Base-by-base conservation (phyloP, 176 grass and related monocot genomes). In the Leersia perrieri region DNA sequence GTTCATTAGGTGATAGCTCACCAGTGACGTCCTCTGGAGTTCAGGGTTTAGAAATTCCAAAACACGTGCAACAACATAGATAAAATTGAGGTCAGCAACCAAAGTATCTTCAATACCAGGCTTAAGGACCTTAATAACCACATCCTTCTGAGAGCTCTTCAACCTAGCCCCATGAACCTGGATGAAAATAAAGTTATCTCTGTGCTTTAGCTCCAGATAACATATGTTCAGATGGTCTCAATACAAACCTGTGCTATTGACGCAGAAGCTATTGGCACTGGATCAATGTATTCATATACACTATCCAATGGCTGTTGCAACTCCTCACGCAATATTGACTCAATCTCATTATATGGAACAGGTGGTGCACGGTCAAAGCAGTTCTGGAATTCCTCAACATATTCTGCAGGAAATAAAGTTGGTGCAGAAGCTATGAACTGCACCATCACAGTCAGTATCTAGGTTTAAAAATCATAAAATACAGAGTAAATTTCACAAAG, bases 381-480 rank as follows among this genome's bases (percentile, higher is more conserved):
- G 35, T 94, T 95, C 75, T 98, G 92, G 61, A 98, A 98, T 84
- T 98, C 95, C 76, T 95, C 80, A 15, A 95, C 90, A 72, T 98
- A 98, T 72, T 98, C 95, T 93, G 90, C 58, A 81, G 92, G 95
- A 91, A 95, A 98, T 51, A 95, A 82, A 78, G 90, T 93, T 60
- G 95, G 95, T 82, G 95, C 90, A 91, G 90, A 98, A 29, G 90
- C 95, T 85, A 98, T 83, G 79, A 98, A 98, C 90, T 98, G 95
- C 86, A 86, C 62, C 76, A 60, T 47, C 49, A 58, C 29, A 68
- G 75, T 94, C 41, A 83, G 76, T 31, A 68, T 83, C 22, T 23
- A 72, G 44, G 39, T 7, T 11, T 9, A 74, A 73, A 62, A 63
- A 36, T 55, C 32, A 80, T 39, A 74, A 60, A 79, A 27, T n/a